These are phyloP conservation scores for Phytophthora gonapodyides DNA, from an alignment of 352 stramenopile species.

Conservation along the genomic window DNA sequence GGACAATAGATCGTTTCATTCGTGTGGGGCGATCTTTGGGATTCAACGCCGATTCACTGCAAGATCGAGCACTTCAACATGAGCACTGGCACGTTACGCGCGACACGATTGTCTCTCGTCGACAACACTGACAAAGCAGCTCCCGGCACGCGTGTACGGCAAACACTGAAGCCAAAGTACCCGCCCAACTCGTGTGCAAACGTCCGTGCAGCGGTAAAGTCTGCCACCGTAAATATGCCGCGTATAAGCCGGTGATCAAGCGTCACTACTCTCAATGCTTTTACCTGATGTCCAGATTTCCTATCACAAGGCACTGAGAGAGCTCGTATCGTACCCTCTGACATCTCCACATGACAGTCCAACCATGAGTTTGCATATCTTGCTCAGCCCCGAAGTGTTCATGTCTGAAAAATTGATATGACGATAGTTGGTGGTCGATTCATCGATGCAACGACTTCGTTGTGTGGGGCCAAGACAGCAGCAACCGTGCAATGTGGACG, in stretches of 20 bases:
- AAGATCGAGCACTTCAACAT: conserved; percentile 5
- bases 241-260: conserved; percentile 2
- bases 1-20: conserved; percentile 18
- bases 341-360: conserved; percentile 5
- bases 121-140: not conserved
- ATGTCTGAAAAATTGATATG: conserved; percentile 15
- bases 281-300: not conserved
- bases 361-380: not conserved
- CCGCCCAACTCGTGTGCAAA: not conserved
- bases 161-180: too few relatives aligned
- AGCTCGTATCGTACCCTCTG: not conserved
- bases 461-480: not conserved
- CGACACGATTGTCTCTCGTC: conserved; percentile 11
- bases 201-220: not conserved
- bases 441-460: not conserved
- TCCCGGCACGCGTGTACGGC: too few relatives aligned
- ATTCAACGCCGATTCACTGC: conserved; percentile 2
- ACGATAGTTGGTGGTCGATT: not conserved
- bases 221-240: not conserved
- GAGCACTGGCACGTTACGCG: conserved; percentile 10
- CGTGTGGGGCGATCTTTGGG: conserved; percentile 17
- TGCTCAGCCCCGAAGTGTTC: not conserved
- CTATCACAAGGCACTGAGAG: too few relatives aligned
- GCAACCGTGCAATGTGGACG: not conserved
- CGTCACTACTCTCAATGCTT: not conserved